A percentile compares a stretch with the other conserved stretches of the same genome.
phyloP scores from a whole-genome alignment of 371 early-diverging fungal species.

The Lichtheimia corymbifera region DNA sequence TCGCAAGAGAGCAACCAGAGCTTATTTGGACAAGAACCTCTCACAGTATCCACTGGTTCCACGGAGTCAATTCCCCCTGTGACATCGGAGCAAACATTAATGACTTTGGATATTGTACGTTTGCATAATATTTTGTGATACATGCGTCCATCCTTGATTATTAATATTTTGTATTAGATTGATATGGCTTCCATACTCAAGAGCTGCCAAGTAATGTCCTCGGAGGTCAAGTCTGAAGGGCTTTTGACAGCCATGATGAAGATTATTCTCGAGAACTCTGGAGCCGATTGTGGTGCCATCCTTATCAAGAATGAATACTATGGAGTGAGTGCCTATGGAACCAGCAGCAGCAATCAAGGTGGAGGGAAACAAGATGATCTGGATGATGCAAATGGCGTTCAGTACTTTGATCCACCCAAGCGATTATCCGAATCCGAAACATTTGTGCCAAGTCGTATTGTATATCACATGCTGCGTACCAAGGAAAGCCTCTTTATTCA shows the following conservation, averaged over 20 bases:
- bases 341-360: too few species aligned
- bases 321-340: conserved; percentile 40
- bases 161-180: neutral
- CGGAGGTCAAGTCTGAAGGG: conserved; percentile 46
- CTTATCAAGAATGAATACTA: conserved; percentile 42
- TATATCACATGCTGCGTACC: conserved; percentile 43
- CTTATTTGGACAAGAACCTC: neutral
- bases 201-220: conserved; percentile 49
- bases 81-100: conserved; percentile 43
- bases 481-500: conserved; percentile 42
- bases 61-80: conserved; percentile 37
- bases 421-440: conserved; percentile 32
- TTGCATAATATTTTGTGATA: neutral
- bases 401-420: conserved; percentile 41
- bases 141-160: neutral
- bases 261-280: conserved; percentile 46
- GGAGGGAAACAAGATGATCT: conserved; percentile 2
- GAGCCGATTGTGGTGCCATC: conserved; percentile 49
- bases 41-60: conserved; percentile 17
- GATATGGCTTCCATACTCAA: conserved; percentile 50
- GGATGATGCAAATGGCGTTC: conserved; percentile 34
- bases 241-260: conserved; percentile 42
- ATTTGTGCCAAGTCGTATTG: conserved; percentile 36
- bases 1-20: conserved; percentile 7
- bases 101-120: conserved; percentile 46